Base-by-base conservation (phyloP, 2,329 filamentous ascomycete genomes). In the Microdochium trichocladiopsis region DNA sequence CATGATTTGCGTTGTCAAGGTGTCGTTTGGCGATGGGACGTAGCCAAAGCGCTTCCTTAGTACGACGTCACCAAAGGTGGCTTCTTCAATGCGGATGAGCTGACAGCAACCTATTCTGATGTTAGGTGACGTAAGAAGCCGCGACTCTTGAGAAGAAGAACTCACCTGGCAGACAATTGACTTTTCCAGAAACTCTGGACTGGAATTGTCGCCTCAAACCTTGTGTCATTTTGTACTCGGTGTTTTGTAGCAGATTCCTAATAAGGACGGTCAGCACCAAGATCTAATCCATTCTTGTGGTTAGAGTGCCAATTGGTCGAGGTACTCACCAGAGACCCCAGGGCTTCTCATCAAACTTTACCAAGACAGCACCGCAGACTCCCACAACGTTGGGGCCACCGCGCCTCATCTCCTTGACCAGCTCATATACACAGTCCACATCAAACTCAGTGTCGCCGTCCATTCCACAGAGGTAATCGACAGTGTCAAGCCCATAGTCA, bases 401-500 rank as follows among this genome's bases (percentile, higher is more conserved):
- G 72, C 14, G 72, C 6, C 36, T 11, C 36, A 41, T 72, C 56
- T 74, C 68, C 6, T 60, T 60, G 31, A 77, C 53, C 61, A 77
- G 69, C 57, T 76, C 68, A 49, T 62, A 67, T 56, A 78, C 63
- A 50, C 75, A 78, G 52, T 64, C 57, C 8, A 69, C 61, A 4
- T 74, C 73, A 50, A 76, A 76, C 4, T 75, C 66, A 2, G 73
- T 76, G 50, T 76, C 73, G 3, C 72, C 74, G 47, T 76, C 74
- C 73, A 76, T 76, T 16, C 74, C 74, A 0, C 69, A 67, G 1
- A 76, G 66, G 41, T 71, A 68, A 33, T 75, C 72, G 28, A 74
- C 62, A 6, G 68, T 66, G 2, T 68, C 62, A 10, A 76, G 63
- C 6, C 69, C 68, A 23, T 65, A 62, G 24, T 69, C 61, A 4